Conservation (phyloP, 306 rosid genomes). For the Dryas octopetala region DNA sequence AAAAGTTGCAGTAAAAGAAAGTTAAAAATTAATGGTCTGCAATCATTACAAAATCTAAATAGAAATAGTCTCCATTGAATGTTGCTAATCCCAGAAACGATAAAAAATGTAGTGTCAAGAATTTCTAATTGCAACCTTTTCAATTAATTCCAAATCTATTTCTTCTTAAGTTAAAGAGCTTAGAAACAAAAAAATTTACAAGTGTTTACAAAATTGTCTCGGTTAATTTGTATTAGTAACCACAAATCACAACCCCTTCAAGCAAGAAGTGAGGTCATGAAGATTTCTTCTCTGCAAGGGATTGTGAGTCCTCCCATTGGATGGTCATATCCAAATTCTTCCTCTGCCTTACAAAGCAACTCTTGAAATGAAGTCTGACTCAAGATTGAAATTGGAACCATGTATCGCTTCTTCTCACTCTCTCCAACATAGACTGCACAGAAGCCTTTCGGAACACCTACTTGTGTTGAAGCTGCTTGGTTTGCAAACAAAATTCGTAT, state of each 20-base stretch:
- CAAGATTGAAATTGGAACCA: constrained; percentile 44
- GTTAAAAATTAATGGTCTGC: no score
- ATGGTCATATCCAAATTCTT: constrained; percentile 53
- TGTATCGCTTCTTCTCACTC: constrained; percentile 31
- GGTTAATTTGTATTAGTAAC: not conserved
- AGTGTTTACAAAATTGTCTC: no score
- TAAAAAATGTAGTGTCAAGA: no score
- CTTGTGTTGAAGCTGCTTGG: not conserved
- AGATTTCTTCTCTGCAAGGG: constrained; percentile 41
- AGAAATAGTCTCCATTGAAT: no score
- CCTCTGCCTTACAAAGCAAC: constrained; percentile 35
- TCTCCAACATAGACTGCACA: constrained; percentile 48
- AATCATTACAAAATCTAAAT: no score
- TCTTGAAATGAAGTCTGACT: constrained; percentile 44
- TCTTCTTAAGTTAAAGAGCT: no score
- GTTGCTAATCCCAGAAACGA: no score
- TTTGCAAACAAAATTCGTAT: no score
- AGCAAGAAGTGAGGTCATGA: constrained; percentile 34
- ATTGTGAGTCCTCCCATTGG: constrained; percentile 57
- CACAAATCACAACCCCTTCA: not conserved
- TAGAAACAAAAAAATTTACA: no score
- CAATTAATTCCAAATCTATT: no score
- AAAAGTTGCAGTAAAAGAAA: no score
- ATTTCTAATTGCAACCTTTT: no score
- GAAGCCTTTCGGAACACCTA: constrained; percentile 44